phyloP scores from a whole-genome alignment of 495 filamentous ascomycete genomes.

The Cladorrhinum samala region DNA sequence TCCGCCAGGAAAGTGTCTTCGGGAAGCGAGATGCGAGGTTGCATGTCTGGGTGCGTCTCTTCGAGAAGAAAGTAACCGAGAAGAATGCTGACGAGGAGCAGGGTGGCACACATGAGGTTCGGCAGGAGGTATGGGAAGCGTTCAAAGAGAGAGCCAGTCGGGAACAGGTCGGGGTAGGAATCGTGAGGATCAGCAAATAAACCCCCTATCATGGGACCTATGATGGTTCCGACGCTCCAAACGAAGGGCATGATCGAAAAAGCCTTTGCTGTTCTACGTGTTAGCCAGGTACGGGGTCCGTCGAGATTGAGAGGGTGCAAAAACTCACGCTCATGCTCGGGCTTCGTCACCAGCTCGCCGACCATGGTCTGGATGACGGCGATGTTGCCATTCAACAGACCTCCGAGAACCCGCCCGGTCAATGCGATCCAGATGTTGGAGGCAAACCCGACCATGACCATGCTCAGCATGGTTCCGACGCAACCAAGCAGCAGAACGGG shows the following conservation, averaged over 20 bases:
- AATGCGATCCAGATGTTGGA: conserved; percentile 74
- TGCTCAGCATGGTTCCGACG: conserved; percentile 69
- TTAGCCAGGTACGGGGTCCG: conserved; percentile 22
- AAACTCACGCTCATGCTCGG: conserved; percentile 74
- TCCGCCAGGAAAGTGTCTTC: conserved; percentile 51
- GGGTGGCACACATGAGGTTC: conserved; percentile 66
- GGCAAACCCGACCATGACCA: conserved; percentile 78
- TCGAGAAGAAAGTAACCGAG: conserved; percentile 67
- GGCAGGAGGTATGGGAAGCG: conserved; percentile 76
- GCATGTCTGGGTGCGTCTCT: conserved; percentile 78
- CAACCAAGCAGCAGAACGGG: conserved; percentile 76
- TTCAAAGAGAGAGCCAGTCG: conserved; percentile 58
- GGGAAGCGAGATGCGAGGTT: conserved; percentile 49
- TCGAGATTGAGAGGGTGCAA: not conserved
- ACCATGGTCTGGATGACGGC: conserved; percentile 93
- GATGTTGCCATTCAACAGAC: conserved; percentile 79
- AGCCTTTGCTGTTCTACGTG: not conserved
- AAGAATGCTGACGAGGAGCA: conserved; percentile 68
- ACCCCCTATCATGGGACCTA: conserved; percentile 76
- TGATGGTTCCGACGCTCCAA: conserved; percentile 79
- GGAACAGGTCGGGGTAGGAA: conserved; percentile 60
- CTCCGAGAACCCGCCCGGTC: conserved; percentile 66
- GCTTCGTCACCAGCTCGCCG: conserved; percentile 69
- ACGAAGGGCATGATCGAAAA: conserved; percentile 61
- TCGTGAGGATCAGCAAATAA: conserved; percentile 68